Evolutionary conservation across 1,284 basidiomycete species (phyloP).

Genomic region (Sanghuangporus sanghuang): DNA sequence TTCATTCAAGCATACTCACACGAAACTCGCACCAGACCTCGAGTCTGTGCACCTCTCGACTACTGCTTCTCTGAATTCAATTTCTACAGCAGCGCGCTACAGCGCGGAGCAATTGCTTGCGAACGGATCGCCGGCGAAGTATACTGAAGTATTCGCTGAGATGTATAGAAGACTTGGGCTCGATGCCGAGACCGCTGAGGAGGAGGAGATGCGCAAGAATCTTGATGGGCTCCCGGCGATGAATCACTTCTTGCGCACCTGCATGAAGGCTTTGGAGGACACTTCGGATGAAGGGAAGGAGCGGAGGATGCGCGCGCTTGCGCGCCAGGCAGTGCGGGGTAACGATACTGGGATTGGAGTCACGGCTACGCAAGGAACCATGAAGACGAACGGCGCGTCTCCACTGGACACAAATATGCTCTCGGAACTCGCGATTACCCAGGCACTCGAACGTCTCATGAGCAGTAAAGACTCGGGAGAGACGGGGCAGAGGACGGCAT

Average conservation of each 20-base stretch:
- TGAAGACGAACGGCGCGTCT: conserved; percentile 27
- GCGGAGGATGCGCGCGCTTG: conserved; percentile 61
- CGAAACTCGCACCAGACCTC: conserved; percentile 39
- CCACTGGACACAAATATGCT: conserved; percentile 41
- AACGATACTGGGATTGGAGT: conserved; percentile 29
- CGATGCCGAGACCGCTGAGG: not conserved
- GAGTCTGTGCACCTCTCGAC: conserved; percentile 46
- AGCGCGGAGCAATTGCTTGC: conserved; percentile 22
- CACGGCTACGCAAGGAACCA: conserved; percentile 18
- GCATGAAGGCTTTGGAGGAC: not conserved
- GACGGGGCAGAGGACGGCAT: conserved; percentile 29
- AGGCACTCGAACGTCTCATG: conserved; percentile 48
- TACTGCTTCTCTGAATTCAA: conserved; percentile 40
- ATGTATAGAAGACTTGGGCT: conserved; percentile 49
- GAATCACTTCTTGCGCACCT: conserved; percentile 11
- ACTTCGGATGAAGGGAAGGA: conserved; percentile 18
- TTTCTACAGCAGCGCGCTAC: conserved; percentile 30
- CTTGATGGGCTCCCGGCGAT: conserved; percentile 13
- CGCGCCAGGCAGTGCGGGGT: conserved; percentile 60
- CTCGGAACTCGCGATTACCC: conserved; percentile 47
- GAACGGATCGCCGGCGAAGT: conserved; percentile 29
- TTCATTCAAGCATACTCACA: conserved; percentile 25
- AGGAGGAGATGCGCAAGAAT: conserved; percentile 11
- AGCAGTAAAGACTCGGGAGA: conserved; percentile 35
- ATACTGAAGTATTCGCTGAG: conserved; percentile 50